phyloP scores from a whole-genome alignment of 2,329 filamentous ascomycete species.

The Fusarium hainanense region DNA sequence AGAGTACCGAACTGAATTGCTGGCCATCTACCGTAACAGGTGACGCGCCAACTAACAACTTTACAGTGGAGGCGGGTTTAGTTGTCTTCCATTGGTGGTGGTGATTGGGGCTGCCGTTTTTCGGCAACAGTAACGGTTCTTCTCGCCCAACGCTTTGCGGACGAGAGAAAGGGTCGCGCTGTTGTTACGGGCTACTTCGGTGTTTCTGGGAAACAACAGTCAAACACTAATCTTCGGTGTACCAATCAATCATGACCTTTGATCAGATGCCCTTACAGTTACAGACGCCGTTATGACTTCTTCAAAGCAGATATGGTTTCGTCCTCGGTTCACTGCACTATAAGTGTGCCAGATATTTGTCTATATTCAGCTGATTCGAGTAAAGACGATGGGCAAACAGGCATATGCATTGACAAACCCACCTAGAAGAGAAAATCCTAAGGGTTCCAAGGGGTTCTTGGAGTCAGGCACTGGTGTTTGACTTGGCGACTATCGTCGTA shows the following conservation, averaged over 20 bases:
- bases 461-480: constrained; percentile 37
- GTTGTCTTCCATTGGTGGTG: constrained; percentile 28
- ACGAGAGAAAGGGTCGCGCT: constrained; percentile 19
- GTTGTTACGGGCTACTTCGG: constrained; percentile 8
- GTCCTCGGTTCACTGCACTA: constrained; percentile 20
- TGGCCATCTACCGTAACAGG: constrained; percentile 9
- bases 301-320: constrained; percentile 36
- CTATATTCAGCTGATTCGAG: constrained; percentile 13
- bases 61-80: constrained; percentile 22
- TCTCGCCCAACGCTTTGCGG: constrained; percentile 34
- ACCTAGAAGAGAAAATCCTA: constrained; percentile 14
- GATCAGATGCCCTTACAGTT: constrained; percentile 18
- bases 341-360: constrained; percentile 24
- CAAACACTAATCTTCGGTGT: constrained; percentile 25
- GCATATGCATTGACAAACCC: constrained; percentile 17
- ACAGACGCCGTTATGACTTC: constrained; percentile 24
- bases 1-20: constrained; percentile 17
- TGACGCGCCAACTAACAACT: constrained; percentile 18
- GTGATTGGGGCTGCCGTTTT: constrained; percentile 23
- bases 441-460: constrained; percentile 33
- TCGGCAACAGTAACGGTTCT: constrained; percentile 19
- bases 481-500: constrained; percentile 42
- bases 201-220: constrained; percentile 29
- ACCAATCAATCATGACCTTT: constrained; percentile 24
- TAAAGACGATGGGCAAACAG: constrained; percentile 14